phyloP scores from a whole-genome alignment of 2,329 filamentous ascomycete species.

The Fusarium temperatum region DNA sequence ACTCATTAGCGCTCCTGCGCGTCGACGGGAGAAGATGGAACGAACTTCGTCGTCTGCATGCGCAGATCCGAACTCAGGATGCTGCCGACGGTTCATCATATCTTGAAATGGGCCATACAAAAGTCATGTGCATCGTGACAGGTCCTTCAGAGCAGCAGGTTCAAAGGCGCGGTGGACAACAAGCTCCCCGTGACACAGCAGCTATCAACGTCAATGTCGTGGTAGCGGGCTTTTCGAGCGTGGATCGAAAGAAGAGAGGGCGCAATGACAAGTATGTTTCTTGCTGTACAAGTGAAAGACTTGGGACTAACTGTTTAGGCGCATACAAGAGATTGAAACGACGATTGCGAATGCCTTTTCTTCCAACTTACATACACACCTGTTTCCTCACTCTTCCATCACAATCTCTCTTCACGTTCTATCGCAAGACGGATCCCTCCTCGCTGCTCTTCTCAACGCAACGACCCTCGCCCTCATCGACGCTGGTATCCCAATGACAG shows the following conservation, averaged over 20 bases:
- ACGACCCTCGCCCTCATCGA: conserved; percentile 91
- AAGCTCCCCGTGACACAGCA: conserved; percentile 55
- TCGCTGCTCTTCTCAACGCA: conserved; percentile 91
- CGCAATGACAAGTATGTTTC: conserved; percentile 77
- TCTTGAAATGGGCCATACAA: conserved; percentile 96
- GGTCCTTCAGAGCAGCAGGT: conserved; percentile 77
- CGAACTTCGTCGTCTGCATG: conserved; percentile 88
- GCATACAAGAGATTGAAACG: conserved; percentile 81
- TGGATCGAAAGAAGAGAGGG: conserved; percentile 81
- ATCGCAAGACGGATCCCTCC: conserved; percentile 86
- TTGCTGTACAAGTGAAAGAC: not conserved
- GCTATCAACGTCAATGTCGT: conserved; percentile 83
- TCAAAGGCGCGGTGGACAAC: conserved; percentile 52
- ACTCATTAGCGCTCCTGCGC: conserved; percentile 84
- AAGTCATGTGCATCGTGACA: conserved; percentile 90
- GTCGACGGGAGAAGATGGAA: conserved; percentile 94
- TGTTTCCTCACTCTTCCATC: conserved; percentile 90
- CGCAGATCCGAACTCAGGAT: conserved; percentile 90
- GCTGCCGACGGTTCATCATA: conserved; percentile 93
- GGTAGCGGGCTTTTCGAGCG: conserved; percentile 86
- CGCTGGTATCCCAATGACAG: conserved; percentile 93
- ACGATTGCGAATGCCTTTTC: conserved; percentile 82
- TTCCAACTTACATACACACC: conserved; percentile 80
- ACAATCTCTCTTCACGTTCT: conserved; percentile 86
- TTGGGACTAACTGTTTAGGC: conserved; percentile 58